Evolutionary conservation across 192 early-diverging fungal genomes (phyloP).

Genomic region (Irineochytrium annulatum): DNA sequence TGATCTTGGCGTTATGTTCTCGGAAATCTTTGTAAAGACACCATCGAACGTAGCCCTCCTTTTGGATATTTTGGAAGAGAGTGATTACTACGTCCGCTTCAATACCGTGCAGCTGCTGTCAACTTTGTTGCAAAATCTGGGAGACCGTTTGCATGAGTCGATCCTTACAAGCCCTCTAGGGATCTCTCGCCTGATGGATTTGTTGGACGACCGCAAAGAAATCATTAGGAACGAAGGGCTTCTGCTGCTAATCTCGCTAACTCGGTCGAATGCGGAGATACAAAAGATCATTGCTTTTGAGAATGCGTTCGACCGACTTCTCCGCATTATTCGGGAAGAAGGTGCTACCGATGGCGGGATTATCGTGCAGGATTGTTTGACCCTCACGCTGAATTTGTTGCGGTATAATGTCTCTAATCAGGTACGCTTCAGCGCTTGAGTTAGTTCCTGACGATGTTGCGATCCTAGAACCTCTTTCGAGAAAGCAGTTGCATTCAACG

Average conservation of each 20-base stretch:
- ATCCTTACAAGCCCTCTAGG: conserved; percentile 76
- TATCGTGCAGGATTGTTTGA: conserved; percentile 95
- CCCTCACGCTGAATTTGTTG: conserved; percentile 86
- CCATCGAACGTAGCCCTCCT: conserved; percentile 70
- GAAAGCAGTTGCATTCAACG: conserved; percentile 91
- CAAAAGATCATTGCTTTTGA: conserved; percentile 99
- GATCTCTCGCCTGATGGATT: conserved; percentile 75
- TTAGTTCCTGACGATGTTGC: neutral
- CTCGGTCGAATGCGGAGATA: conserved; percentile 89
- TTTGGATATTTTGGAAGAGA: conserved; percentile 83
- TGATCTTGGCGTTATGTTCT: conserved; percentile 39
- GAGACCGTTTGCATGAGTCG: conserved; percentile 69
- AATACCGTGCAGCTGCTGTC: conserved; percentile 82
- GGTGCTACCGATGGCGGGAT: conserved; percentile 89
- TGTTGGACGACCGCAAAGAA: conserved; percentile 89
- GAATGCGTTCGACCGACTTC: conserved; percentile 90
- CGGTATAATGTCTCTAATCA: conserved; percentile 97
- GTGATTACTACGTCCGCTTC: conserved; percentile 94
- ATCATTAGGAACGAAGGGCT: conserved; percentile 97
- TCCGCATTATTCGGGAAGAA: conserved; percentile 85
- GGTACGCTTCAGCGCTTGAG: conserved; percentile 41
- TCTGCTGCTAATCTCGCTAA: conserved; percentile 83
- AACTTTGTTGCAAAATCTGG: conserved; percentile 61
- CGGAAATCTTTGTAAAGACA: conserved; percentile 40
- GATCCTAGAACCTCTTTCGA: conserved; percentile 79